These are phyloP conservation scores for Lachancea waltii DNA, from an alignment of 805 yeast species.

Conservation along the genomic window DNA sequence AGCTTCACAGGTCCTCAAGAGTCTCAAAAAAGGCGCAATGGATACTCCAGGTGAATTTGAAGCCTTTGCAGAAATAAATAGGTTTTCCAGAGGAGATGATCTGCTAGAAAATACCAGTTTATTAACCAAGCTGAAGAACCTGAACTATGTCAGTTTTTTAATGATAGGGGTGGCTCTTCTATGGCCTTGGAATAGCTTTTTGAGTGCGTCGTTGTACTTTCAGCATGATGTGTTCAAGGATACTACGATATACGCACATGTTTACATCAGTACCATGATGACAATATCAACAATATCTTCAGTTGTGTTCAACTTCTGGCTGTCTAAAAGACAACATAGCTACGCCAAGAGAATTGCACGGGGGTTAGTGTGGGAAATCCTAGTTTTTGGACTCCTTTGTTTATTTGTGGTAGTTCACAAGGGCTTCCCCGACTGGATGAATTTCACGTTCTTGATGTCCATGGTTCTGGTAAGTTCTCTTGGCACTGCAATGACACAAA, in stretches of 20 bases:
- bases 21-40: slow-evolving; percentile 1
- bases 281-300: slow-evolving; percentile 69
- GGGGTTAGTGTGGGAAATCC: slow-evolving; percentile 56
- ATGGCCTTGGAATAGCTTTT: slow-evolving; percentile 96
- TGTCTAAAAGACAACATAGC: slow-evolving; percentile 60
- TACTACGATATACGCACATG: slow-evolving; percentile 45
- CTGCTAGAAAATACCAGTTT: slow-evolving; percentile 12
- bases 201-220: slow-evolving; percentile 81
- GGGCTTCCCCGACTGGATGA: slow-evolving; percentile 15
- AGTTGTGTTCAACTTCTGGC: slow-evolving; percentile 48
- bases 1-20: too few species aligned
- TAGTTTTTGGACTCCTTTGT: slow-evolving; percentile 52
- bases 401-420: slow-evolving; percentile 23
- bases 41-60: not conserved
- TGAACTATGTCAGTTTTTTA: slow-evolving; percentile 51
- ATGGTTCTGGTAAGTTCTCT: slow-evolving; percentile 60
- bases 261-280: slow-evolving; percentile 84
- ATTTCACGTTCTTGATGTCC: slow-evolving; percentile 49
- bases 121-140: slow-evolving; percentile 16
- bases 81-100: slow-evolving; percentile 2
- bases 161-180: slow-evolving; percentile 70
- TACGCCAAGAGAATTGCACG: slow-evolving; percentile 46
- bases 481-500: slow-evolving; percentile 80
- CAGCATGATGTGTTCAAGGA: slow-evolving; percentile 46
- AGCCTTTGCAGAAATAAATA: not conserved